phyloP scores from a whole-genome alignment of 2,329 filamentous ascomycete genomes.

The Delphinella strobiligena region DNA sequence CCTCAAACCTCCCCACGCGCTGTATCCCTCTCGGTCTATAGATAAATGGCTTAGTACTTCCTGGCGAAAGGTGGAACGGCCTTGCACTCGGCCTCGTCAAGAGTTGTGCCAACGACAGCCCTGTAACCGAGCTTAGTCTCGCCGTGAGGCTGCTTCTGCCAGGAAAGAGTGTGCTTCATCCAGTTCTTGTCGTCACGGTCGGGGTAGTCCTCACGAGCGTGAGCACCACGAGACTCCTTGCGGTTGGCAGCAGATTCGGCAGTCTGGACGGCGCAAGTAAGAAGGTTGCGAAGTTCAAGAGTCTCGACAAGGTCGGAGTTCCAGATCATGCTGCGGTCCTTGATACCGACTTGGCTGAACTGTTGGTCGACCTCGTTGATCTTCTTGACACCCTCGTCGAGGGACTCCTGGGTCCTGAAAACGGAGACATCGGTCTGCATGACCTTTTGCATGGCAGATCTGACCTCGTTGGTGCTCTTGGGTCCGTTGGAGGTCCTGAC shows the following conservation, averaged over 20 bases:
- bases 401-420: constrained; percentile 85
- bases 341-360: constrained; percentile 79
- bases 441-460: constrained; percentile 88
- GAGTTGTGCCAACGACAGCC: constrained; percentile 65
- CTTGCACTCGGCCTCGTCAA: constrained; percentile 95
- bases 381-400: constrained; percentile 77
- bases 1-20: too few relatives aligned
- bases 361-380: constrained; percentile 72
- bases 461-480: constrained; percentile 79
- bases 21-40: too few relatives aligned
- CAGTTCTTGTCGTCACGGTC: constrained; percentile 91
- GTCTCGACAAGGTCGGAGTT: constrained; percentile 96
- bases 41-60: constrained; percentile 10
- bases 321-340: constrained; percentile 99
- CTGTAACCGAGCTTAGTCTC: constrained; percentile 80
- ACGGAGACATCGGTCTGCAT: constrained; percentile 98
- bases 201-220: constrained; percentile 92
- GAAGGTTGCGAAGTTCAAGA: constrained; percentile 83
- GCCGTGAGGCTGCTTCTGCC: constrained; percentile 86
- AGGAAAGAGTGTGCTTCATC: constrained; percentile 99
- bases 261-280: constrained; percentile 95
- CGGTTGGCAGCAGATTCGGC: constrained; percentile 81
- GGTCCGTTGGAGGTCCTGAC: constrained; percentile 73
- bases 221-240: constrained; percentile 94
- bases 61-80: constrained; percentile 57